phyloP scores from a whole-genome alignment of 106 monocot species.

The Acanthochlamys bracteata region DNA sequence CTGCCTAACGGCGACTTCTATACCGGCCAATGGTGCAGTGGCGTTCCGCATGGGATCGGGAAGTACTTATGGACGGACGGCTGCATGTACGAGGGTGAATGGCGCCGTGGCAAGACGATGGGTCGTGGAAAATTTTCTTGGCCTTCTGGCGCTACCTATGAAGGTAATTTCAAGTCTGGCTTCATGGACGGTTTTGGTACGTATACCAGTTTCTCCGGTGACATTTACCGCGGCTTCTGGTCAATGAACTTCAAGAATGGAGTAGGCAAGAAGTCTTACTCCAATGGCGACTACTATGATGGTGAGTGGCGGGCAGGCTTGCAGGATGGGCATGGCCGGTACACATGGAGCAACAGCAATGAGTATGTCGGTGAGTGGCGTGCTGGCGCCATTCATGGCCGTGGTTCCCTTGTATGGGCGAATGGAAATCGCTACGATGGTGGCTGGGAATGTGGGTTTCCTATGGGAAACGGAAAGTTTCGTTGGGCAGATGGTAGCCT shows the following conservation, averaged over 20 bases:
- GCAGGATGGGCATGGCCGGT: constrained; percentile 70
- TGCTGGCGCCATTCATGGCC: constrained; percentile 47
- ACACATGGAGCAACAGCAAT: constrained; percentile 62
- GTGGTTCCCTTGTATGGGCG: constrained; percentile 56
- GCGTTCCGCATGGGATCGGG: constrained; percentile 65
- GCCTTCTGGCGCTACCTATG: constrained; percentile 90
- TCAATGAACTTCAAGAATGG: constrained; percentile 82
- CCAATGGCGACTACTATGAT: constrained; percentile 79
- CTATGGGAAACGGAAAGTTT: constrained; percentile 60
- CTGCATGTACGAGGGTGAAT: constrained; percentile 96
- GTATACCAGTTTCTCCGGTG: constrained; percentile 65
- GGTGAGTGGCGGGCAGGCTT: constrained; percentile 71
- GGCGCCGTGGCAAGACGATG: constrained; percentile 52
- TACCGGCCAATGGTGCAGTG: constrained; percentile 60
- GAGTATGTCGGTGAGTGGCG: constrained; percentile 74
- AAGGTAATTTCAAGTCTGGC: constrained; percentile 82
- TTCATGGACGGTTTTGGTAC: constrained; percentile 83
- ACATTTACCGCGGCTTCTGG: constrained; percentile 71
- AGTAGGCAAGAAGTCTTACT: constrained; percentile 45
- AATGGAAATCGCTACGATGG: constrained; percentile 76
- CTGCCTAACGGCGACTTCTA: constrained; percentile 91
- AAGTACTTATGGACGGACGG: constrained; percentile 96
- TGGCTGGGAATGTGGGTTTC: constrained; percentile 66
- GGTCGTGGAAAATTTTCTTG: constrained; percentile 88
- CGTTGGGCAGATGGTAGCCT: constrained; percentile 68